Percentiles rank a stretch among this genome's conserved stretches.
These are phyloP conservation scores for Jamesozyma piceae DNA, from an alignment of 805 yeast genomes.

Conservation along the genomic window DNA sequence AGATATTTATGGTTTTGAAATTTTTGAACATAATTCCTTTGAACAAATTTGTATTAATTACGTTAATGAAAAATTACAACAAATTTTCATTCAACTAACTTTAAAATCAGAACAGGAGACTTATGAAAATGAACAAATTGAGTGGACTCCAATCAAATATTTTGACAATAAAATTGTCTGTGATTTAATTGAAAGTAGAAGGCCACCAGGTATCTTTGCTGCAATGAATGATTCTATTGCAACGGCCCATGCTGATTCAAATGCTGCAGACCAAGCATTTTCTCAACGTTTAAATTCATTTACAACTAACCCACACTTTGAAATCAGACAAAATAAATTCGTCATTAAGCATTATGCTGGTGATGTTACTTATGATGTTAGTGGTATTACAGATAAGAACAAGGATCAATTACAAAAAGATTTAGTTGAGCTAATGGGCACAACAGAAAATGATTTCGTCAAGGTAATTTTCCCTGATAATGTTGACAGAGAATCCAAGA, in stretches of 20 bases:
- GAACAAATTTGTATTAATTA: constrained; percentile 94
- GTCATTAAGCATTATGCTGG: constrained; percentile 96
- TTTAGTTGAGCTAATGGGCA: constrained; percentile 64
- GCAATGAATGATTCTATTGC: constrained; percentile 95
- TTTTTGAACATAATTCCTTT: constrained; percentile 88
- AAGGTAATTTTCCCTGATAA: constrained; percentile 51
- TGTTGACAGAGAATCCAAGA: constrained; percentile 58
- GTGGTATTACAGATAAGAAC: constrained; percentile 90
- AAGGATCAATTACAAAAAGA: constrained; percentile 90
- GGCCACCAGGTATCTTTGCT: constrained; percentile 96
- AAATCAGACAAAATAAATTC: constrained; percentile 77
- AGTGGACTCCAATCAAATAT: constrained; percentile 96
- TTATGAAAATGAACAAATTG: constrained; percentile 86
- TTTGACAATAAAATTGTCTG: constrained; percentile 95
- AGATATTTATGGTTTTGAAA: constrained; percentile 94
- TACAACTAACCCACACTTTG: constrained; percentile 76
- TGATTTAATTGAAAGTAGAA: constrained; percentile 83
- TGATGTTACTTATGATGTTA: constrained; percentile 87
- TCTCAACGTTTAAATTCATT: constrained; percentile 85
- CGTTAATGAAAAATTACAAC: constrained; percentile 92
- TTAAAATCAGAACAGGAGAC: constrained; percentile 97
- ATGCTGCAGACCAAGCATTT: constrained; percentile 93
- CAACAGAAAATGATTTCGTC: constrained; percentile 61
- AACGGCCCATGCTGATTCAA: constrained; percentile 95
- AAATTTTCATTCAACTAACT: constrained; percentile 90